A percentile compares a stretch with the other conserved stretches of the same genome.
phyloP scores from a whole-genome alignment of 768 basidiomycete species.

The Pulveroboletus sp. region DNA sequence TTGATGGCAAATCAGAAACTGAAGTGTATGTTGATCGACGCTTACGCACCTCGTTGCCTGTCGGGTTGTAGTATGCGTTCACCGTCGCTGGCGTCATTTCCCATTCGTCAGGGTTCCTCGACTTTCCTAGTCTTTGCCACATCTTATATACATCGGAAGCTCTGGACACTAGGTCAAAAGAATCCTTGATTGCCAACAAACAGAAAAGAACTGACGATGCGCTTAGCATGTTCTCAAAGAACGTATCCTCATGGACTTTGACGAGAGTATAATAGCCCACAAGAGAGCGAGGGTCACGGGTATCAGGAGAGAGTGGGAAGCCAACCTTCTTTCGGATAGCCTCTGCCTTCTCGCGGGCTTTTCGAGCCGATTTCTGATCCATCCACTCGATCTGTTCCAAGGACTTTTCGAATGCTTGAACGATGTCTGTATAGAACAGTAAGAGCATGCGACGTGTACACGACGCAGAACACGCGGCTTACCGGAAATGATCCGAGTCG shows the following conservation, averaged over 20 bases:
- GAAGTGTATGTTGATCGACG: neutral
- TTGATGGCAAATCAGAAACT: neutral
- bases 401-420: slow-evolving; percentile 77
- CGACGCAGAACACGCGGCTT: slow-evolving; percentile 8
- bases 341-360: slow-evolving; percentile 78
- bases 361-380: slow-evolving; percentile 76
- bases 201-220: slow-evolving; percentile 40
- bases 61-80: slow-evolving; percentile 86
- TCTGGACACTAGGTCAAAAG: slow-evolving; percentile 32
- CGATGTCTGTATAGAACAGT: slow-evolving; percentile 52
- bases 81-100: slow-evolving; percentile 85
- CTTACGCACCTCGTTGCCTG: slow-evolving; percentile 70
- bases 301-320: slow-evolving; percentile 85
- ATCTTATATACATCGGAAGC: slow-evolving; percentile 56
- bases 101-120: slow-evolving; percentile 72
- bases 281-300: slow-evolving; percentile 63
- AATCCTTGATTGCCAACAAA: neutral
- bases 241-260: slow-evolving; percentile 60
- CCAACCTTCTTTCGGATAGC: slow-evolving; percentile 78
- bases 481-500: slow-evolving; percentile 81
- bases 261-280: slow-evolving; percentile 70
- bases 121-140: slow-evolving; percentile 73
- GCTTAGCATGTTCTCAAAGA: slow-evolving; percentile 81
- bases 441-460: neutral
- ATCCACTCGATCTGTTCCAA: slow-evolving; percentile 82